Conservation (phyloP, 306 rosid genomes). For the Rosa lucieae region DNA sequence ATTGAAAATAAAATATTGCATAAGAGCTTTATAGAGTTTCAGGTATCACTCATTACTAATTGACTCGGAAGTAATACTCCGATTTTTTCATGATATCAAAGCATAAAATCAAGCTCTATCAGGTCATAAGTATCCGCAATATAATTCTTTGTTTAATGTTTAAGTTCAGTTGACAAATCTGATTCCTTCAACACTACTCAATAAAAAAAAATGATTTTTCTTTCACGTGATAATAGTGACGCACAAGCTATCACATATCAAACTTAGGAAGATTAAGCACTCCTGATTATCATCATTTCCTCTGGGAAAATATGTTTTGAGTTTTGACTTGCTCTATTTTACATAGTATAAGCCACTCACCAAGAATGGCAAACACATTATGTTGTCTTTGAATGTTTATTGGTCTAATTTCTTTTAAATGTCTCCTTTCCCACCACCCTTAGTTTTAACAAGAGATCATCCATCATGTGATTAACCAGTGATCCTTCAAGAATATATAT, state of each 20-base stretch:
- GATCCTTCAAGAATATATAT: neutral
- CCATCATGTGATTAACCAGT: slow-evolving; percentile 30
- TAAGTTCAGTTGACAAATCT: neutral
- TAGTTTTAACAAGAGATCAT: slow-evolving; percentile 18
- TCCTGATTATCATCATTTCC: slow-evolving; percentile 7
- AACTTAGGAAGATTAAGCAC: neutral
- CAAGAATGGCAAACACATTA: slow-evolving; percentile 55
- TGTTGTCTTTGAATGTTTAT: slow-evolving; percentile 32
- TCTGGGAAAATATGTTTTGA: neutral
- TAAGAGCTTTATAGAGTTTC: no score
- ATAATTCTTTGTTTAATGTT: neutral
- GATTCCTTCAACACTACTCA: neutral
- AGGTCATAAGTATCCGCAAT: neutral
- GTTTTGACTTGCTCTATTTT: slow-evolving; percentile 12
- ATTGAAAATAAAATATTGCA: no score
- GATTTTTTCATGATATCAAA: no score
- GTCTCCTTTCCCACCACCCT: slow-evolving; percentile 43
- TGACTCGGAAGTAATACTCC: no score
- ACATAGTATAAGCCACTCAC: slow-evolving; percentile 28
- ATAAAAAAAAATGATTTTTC: no score
- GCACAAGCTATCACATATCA: neutral
- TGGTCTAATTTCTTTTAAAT: slow-evolving; percentile 24
- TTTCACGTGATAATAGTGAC: neutral
- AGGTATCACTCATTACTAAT: no score
- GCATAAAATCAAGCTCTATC: no score